Evolutionary conservation across 169 alveolate species (phyloP).

Genomic region (Hepatocystis sp.): DNA sequence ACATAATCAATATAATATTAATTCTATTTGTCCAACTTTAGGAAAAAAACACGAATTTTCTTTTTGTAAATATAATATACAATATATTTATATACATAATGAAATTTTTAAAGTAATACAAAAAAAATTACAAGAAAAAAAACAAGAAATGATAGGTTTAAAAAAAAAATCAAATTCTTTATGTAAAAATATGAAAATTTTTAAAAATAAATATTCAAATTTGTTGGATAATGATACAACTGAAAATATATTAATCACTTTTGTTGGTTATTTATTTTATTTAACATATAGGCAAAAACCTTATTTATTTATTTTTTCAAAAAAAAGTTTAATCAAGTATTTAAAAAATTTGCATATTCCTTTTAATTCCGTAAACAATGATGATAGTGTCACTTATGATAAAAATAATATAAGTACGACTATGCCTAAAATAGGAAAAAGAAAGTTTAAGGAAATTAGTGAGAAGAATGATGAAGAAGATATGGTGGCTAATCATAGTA

Average conservation of each 20-base stretch:
- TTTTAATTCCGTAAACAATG: too few relatives aligned
- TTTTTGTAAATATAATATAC: slow-evolving; percentile 26
- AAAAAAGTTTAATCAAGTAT: slow-evolving; percentile 6
- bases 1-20: slow-evolving; percentile 18
- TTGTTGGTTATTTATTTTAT: slow-evolving; percentile 15
- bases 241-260: background rate
- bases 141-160: background rate
- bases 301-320: slow-evolving; percentile 36
- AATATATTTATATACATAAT: slow-evolving; percentile 22
- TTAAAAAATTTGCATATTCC: slow-evolving; percentile 19
- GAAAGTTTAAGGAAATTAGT: too few relatives aligned
- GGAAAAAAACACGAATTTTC: slow-evolving; percentile 42
- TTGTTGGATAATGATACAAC: too few relatives aligned
- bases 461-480: too few relatives aligned
- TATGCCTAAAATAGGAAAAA: too few relatives aligned
- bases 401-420: too few relatives aligned
- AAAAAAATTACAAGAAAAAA: slow-evolving; percentile 2
- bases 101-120: slow-evolving; percentile 6
- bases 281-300: slow-evolving; percentile 12
- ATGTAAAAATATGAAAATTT: too few relatives aligned
- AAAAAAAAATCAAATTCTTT: too few relatives aligned
- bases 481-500: too few relatives aligned
- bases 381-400: too few relatives aligned
- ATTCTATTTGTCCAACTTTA: slow-evolving; percentile 49
- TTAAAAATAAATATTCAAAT: too few relatives aligned